phyloP scores from a whole-genome alignment of 768 basidiomycete species.

The Nidularia pulvinata region DNA sequence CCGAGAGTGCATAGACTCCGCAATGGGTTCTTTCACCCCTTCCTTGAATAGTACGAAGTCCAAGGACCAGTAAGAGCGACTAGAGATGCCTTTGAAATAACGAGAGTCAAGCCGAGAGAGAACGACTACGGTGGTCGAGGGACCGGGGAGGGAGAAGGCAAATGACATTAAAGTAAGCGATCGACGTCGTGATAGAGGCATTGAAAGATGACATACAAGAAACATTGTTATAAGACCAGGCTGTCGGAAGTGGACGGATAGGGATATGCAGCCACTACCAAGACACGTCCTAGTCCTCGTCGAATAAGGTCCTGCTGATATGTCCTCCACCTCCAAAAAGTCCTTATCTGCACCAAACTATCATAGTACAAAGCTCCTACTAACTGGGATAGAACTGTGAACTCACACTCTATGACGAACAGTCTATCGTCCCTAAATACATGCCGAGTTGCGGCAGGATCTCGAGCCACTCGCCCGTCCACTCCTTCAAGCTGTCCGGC shows the following conservation, averaged over 20 bases:
- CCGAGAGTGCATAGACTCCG: conserved; percentile 31
- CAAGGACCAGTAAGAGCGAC: conserved; percentile 41
- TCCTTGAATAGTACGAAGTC: conserved; percentile 52
- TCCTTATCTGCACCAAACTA: conserved; percentile 26
- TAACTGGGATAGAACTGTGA: no score
- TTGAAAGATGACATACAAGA: conserved; percentile 35
- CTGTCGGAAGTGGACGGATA: conserved; percentile 36
- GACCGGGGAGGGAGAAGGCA: conserved; percentile 37
- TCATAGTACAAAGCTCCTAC: no score
- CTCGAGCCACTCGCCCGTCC: conserved; percentile 46
- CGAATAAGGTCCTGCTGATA: conserved; percentile 46
- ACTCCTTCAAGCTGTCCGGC: conserved; percentile 50
- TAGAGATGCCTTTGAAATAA: conserved; percentile 47
- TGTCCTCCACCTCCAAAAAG: conserved; percentile 39
- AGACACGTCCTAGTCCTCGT: conserved; percentile 43
- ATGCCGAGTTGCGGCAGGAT: conserved; percentile 35
- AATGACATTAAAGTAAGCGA: neutral
- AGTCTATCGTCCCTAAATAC: conserved; percentile 46
- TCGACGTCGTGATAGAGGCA: neutral
- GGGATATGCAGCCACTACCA: conserved; percentile 50
- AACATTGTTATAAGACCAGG: conserved; percentile 55
- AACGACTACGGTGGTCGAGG: conserved; percentile 44
- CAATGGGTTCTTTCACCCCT: conserved; percentile 34
- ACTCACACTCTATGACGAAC: conserved; percentile 50
- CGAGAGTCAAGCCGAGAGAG: conserved; percentile 50